These are phyloP conservation scores for Magnusiomyces ingens DNA, from an alignment of 1,139 yeast genomes.

Conservation along the genomic window DNA sequence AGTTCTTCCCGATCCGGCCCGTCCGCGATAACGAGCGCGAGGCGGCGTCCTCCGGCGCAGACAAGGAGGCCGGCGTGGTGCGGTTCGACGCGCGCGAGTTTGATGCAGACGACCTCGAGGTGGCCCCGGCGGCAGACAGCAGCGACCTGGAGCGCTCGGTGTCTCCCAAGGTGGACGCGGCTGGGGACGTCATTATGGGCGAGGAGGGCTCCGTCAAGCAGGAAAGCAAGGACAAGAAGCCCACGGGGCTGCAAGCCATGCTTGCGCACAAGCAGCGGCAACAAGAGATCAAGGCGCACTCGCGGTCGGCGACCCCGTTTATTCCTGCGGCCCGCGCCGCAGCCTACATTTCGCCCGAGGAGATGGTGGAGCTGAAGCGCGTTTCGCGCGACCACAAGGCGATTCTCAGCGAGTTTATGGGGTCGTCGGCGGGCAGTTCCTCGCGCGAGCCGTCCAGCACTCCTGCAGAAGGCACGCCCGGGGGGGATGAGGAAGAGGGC, in stretches of 20 bases:
- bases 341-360: constrained; percentile 22
- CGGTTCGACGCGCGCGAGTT: constrained; percentile 1
- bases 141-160: no score
- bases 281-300: constrained; percentile 1
- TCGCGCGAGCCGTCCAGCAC: neutral
- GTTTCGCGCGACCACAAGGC: constrained; percentile 25
- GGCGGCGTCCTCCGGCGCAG: neutral
- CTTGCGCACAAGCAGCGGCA: neutral
- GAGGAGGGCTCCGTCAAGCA: neutral
- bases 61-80: neutral
- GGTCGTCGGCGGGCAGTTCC: neutral
- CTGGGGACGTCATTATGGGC: neutral
- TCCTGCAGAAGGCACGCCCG: neutral
- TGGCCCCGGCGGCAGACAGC: neutral
- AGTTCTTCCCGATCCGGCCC: constrained; percentile 15
- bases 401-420: constrained; percentile 26
- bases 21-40: constrained; percentile 6
- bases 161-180: no score
- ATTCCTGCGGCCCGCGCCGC: constrained; percentile 8
- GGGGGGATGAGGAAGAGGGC: constrained; percentile 28
- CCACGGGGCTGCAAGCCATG: neutral
- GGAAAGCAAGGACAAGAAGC: neutral
- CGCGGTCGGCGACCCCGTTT: constrained; percentile 13
- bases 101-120: constrained; percentile 2
- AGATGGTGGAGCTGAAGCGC: constrained; percentile 22